Percentiles rank a stretch among this genome's conserved stretches.
phyloP scores from a whole-genome alignment of 176 grass and related monocot species.

The Musa troglodytarum region DNA sequence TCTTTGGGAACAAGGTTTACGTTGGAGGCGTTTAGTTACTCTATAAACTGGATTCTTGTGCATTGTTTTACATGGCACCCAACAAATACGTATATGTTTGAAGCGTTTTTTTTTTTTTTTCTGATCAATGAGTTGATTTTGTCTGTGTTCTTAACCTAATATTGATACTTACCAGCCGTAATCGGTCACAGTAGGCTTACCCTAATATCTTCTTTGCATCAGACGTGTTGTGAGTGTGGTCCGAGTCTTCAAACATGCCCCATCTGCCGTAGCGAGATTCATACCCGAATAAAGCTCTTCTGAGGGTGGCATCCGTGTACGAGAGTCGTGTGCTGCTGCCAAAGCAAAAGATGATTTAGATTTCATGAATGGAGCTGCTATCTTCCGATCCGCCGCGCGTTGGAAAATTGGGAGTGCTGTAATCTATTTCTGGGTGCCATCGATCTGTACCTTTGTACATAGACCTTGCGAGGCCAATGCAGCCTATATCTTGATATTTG shows the following conservation, averaged over 20 bases:
- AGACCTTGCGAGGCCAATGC: too few species aligned
- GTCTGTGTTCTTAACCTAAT: not conserved
- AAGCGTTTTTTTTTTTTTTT: too few species aligned
- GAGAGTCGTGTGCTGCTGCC: too few species aligned
- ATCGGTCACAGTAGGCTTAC: too few species aligned
- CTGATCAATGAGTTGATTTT: not conserved
- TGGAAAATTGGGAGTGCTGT: too few species aligned
- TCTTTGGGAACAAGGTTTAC: not conserved
- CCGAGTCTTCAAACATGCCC: not conserved
- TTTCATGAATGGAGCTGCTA: too few species aligned
- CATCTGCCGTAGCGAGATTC: not conserved
- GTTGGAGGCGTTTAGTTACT: not conserved
- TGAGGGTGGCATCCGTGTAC: not conserved
- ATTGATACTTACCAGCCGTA: not conserved
- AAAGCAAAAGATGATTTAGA: too few species aligned
- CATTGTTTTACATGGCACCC: not conserved
- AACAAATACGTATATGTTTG: not conserved
- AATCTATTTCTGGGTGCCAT: too few species aligned
- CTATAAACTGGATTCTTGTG: not conserved
- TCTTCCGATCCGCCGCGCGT: too few species aligned
- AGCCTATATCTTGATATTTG: too few species aligned
- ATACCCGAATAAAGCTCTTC: not conserved
- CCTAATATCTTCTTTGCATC: not conserved
- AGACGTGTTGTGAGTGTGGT: not conserved
- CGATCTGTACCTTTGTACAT: too few species aligned